Evolutionary conservation across 306 rosid genomes (phyloP).

Genomic region (Vigna hirtella): DNA sequence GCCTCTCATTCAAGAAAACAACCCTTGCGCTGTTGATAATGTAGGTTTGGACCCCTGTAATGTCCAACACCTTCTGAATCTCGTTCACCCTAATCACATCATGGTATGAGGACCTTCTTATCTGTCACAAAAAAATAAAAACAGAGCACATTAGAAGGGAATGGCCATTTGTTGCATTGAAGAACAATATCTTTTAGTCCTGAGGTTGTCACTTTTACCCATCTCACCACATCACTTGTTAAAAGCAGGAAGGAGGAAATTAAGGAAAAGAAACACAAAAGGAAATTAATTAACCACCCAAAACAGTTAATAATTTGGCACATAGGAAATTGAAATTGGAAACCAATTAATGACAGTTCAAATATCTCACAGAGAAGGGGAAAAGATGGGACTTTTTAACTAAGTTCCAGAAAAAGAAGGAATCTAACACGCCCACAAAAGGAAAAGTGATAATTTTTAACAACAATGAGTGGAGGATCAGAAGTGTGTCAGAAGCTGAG

Average conservation of each 20-base stretch:
- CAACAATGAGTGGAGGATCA: background rate
- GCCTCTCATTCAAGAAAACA: conserved; percentile 49
- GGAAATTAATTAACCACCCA: background rate
- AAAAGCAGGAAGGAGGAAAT: background rate
- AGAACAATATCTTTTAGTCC: background rate
- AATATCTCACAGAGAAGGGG: conserved; percentile 7
- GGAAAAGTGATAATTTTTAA: conserved; percentile 17
- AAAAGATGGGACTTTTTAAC: conserved; percentile 32
- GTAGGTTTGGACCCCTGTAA: conserved; percentile 72
- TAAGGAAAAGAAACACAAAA: background rate
- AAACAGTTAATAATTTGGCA: conserved; percentile 5
- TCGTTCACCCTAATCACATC: conserved; percentile 92
- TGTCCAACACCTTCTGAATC: conserved; percentile 93
- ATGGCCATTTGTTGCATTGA: conserved; percentile 34
- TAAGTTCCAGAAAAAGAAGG: conserved; percentile 26
- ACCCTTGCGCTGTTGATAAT: conserved; percentile 51
- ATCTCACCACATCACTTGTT: background rate
- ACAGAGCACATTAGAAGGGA: conserved; percentile 14
- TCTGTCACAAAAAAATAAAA: conserved; percentile 51
- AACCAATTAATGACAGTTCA: conserved; percentile 12
- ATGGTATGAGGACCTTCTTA: conserved; percentile 93
- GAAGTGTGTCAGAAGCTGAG: conserved; percentile 8
- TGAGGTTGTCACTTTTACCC: too few species aligned
- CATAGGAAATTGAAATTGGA: background rate
- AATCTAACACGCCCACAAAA: conserved; percentile 24